Evolutionary conservation across 352 stramenopile genomes (phyloP).

Genomic region (Phytopythium cucurbitacearum): DNA sequence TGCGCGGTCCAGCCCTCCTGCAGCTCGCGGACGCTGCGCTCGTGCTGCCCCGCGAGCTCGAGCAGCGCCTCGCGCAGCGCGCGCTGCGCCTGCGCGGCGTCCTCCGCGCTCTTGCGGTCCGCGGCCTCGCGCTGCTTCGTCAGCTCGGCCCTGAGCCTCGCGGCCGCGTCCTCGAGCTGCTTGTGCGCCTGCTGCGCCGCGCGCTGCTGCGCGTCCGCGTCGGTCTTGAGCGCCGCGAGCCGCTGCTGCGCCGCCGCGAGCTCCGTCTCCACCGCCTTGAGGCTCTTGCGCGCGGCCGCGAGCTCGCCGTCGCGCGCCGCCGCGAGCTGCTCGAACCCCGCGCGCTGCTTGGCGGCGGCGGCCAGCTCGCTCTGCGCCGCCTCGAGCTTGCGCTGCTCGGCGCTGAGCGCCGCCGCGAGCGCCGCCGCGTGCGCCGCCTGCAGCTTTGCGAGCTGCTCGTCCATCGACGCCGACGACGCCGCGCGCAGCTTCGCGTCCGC

Average conservation of each 20-base stretch:
- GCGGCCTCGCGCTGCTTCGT: slow-evolving; percentile 18
- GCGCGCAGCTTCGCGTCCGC: slow-evolving; percentile 16
- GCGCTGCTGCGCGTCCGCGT: slow-evolving; percentile 29
- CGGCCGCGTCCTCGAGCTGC: slow-evolving; percentile 33
- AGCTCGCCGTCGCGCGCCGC: too few relatives aligned
- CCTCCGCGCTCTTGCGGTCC: slow-evolving; percentile 15
- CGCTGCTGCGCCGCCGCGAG: slow-evolving; percentile 16
- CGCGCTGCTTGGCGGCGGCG: too few relatives aligned
- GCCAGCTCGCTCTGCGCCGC: neutral
- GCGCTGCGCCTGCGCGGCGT: slow-evolving; percentile 15
- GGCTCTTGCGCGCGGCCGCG: too few relatives aligned
- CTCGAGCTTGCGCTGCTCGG: slow-evolving; percentile 11
- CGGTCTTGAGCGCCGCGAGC: slow-evolving; percentile 13
- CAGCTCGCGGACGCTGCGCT: slow-evolving; percentile 3
- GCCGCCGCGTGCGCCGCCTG: too few relatives aligned
- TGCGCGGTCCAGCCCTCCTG: slow-evolving; percentile 16
- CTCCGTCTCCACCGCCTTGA: too few relatives aligned
- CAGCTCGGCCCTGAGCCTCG: slow-evolving; percentile 34
- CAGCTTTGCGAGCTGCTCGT: slow-evolving; percentile 10
- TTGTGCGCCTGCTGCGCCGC: slow-evolving; percentile 26
- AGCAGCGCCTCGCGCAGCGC: slow-evolving; percentile 12
- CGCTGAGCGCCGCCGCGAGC: too few relatives aligned
- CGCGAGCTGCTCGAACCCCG: too few relatives aligned
- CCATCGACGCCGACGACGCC: neutral
- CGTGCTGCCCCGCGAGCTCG: slow-evolving; percentile 14